These are phyloP conservation scores for Starmerella ratchasimensis DNA, from an alignment of 805 yeast genomes.

Conservation along the genomic window DNA sequence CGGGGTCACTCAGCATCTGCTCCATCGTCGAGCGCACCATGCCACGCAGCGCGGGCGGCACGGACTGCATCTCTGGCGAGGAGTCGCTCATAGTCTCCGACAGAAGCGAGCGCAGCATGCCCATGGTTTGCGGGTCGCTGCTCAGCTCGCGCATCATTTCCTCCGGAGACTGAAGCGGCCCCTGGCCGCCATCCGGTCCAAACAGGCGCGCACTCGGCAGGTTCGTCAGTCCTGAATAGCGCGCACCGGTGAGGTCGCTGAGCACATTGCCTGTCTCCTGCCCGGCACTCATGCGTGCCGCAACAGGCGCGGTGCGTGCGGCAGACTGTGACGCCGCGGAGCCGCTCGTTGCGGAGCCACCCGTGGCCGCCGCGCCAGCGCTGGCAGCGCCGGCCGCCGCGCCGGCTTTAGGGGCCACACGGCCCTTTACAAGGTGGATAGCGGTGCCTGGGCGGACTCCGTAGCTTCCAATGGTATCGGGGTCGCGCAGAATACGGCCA, in stretches of 20 bases:
- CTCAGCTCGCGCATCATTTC: constrained; percentile 57
- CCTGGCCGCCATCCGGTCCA: constrained; percentile 92
- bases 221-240: constrained; percentile 85
- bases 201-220: constrained; percentile 79
- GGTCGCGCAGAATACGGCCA: constrained; percentile 83
- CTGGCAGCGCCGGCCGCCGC: constrained; percentile 22
- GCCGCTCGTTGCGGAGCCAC: constrained; percentile 1
- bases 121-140: constrained; percentile 74
- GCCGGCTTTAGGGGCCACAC: constrained; percentile 17
- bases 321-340: constrained; percentile 2
- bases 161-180: constrained; percentile 59
- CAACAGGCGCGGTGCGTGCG: constrained; percentile 46
- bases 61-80: constrained; percentile 82
- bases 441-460: constrained; percentile 79
- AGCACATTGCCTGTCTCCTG: constrained; percentile 79
- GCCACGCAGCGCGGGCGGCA: constrained; percentile 63
- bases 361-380: constrained; percentile 19
- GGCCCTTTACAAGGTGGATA: constrained; percentile 73
- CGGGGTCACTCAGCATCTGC: too few species aligned
- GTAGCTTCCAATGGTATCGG: constrained; percentile 57
- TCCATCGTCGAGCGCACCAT: constrained; percentile 71
- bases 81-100: constrained; percentile 29
- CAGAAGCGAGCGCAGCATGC: constrained; percentile 29
- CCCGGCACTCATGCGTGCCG: constrained; percentile 57
- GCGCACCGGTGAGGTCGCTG: constrained; percentile 85